Evolutionary conservation across 306 rosid genomes (phyloP).

Genomic region (Prosopis cineraria): DNA sequence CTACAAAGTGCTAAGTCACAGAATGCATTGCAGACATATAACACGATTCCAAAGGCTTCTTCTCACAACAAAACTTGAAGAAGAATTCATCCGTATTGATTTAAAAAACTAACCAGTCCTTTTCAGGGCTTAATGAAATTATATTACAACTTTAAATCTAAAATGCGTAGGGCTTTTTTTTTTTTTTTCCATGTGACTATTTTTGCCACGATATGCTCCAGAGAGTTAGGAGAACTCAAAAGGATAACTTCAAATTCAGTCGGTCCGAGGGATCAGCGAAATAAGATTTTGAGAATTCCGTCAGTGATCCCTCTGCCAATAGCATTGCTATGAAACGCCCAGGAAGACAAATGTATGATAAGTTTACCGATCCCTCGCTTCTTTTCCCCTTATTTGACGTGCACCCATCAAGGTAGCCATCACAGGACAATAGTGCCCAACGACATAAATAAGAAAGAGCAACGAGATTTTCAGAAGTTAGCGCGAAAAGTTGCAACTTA

Average conservation of each 20-base stretch:
- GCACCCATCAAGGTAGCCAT: slow-evolving; percentile 10
- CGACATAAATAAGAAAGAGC: slow-evolving; percentile 12
- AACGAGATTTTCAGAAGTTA: not conserved
- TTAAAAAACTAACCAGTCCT: slow-evolving; percentile 15
- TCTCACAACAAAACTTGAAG: slow-evolving; percentile 5
- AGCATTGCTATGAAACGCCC: not conserved
- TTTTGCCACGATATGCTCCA: slow-evolving; percentile 12
- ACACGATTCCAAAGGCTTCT: slow-evolving; percentile 18
- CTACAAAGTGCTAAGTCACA: slow-evolving; percentile 21
- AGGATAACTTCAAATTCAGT: slow-evolving; percentile 8
- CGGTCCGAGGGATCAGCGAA: not conserved
- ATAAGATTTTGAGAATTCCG: slow-evolving; percentile 11
- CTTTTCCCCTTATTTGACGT: slow-evolving; percentile 15
- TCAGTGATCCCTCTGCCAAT: slow-evolving; percentile 17
- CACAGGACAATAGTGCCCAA: slow-evolving; percentile 30
- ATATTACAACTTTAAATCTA: slow-evolving; percentile 23
- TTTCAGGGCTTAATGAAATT: slow-evolving; percentile 21
- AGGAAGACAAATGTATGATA: not conserved
- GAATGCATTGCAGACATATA: slow-evolving; percentile 13
- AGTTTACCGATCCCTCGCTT: not conserved
- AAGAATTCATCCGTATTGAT: slow-evolving; percentile 16
- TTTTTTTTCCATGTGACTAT: not conserved
- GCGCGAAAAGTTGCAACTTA: slow-evolving; percentile 17
- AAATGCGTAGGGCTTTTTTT: not conserved
- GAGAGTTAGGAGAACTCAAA: slow-evolving; percentile 18